Percentiles rank a stretch among this genome's conserved stretches.
phyloP scores from a whole-genome alignment of 352 stramenopile genomes.

The Elongisporangium undulatum region DNA sequence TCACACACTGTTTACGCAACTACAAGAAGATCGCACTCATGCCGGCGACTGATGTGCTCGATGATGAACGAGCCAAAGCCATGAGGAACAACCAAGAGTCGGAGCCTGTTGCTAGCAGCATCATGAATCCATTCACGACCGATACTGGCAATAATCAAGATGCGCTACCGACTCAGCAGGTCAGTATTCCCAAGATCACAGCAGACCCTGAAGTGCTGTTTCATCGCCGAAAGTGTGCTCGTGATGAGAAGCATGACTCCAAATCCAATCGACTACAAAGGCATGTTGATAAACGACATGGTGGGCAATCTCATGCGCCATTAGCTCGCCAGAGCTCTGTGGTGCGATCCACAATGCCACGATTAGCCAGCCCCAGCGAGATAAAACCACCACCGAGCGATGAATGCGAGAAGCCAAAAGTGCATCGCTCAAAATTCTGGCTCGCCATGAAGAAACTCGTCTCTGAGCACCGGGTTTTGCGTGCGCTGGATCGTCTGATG shows the following conservation, averaged over 20 bases:
- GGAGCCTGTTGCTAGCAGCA: slow-evolving; percentile 3
- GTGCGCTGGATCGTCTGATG: slow-evolving; percentile 23
- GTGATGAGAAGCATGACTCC: not conserved
- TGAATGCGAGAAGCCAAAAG: not conserved
- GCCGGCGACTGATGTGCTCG: slow-evolving; percentile 16
- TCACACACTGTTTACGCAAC: slow-evolving; percentile 26
- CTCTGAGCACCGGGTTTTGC: slow-evolving; percentile 38
- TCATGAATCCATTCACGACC: slow-evolving; percentile 7
- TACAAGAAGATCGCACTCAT: slow-evolving; percentile 27
- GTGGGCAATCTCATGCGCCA: not conserved
- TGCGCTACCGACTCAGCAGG: not conserved
- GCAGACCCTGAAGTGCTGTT: not conserved
- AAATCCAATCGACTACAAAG: not conserved
- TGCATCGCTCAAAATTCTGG: slow-evolving; percentile 21
- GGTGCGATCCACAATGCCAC: not conserved
- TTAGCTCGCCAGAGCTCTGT: not conserved
- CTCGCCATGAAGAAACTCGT: slow-evolving; percentile 38
- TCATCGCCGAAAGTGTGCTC: not conserved
- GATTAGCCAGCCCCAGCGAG: not conserved
- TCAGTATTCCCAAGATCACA: not conserved
- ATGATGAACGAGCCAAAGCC: slow-evolving; percentile 18
- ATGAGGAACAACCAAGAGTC: slow-evolving; percentile 7
- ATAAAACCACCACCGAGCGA: not conserved
- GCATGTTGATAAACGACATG: not conserved
- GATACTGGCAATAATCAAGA: not conserved